Base-by-base conservation (phyloP, 495 filamentous ascomycete species). In the Arthonia radiata region DNA sequence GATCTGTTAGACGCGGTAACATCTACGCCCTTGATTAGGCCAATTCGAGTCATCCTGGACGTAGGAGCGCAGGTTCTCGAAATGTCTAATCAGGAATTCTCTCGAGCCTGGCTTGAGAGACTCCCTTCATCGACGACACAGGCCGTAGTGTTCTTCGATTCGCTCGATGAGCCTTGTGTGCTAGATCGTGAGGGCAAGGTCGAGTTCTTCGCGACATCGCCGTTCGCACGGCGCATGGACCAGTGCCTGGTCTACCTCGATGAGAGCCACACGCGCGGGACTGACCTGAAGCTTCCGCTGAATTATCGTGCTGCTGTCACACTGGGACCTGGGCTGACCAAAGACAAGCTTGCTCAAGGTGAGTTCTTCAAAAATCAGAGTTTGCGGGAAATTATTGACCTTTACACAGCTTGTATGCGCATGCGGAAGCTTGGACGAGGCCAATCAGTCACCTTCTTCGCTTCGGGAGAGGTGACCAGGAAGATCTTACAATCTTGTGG, bases 41-140 rank as follows among this genome's bases (percentile, higher is more conserved):
- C 49, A 0, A 44, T 53, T 4, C 53, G 48, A 6, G 69, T 82
- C 0, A 61, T 82, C 9, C 50, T 81, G 0, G 72, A 83, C 37
- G 70, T 73, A 0, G 73, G 74, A 0, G 76, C 73, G 0, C 71
- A 77, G 36, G 63, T 80, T 7, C 38, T 80, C 2, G 70, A 75
- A 26, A 43, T 66, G 1, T 52, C 45, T 25, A 80, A 78, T 29
- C 2, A 34, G 0, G 43, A 60, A 11, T 51, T 78, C 4, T 62
- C 63, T 1, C 15, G 40, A 22, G 28, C 32, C 6, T 67, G 60
- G 62, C 38, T 71, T 1, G 8, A 23, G 1, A 30, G 29, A 6
- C 36, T 44, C 1, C 18, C 42, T 1, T 25, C 31, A 2, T 27
- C 23, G 15, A 27, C 42, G 10, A 47, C 43, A 0, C 43, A 59